phyloP scores from a whole-genome alignment of 257 asterid species.

The Solanum sejunctum region DNA sequence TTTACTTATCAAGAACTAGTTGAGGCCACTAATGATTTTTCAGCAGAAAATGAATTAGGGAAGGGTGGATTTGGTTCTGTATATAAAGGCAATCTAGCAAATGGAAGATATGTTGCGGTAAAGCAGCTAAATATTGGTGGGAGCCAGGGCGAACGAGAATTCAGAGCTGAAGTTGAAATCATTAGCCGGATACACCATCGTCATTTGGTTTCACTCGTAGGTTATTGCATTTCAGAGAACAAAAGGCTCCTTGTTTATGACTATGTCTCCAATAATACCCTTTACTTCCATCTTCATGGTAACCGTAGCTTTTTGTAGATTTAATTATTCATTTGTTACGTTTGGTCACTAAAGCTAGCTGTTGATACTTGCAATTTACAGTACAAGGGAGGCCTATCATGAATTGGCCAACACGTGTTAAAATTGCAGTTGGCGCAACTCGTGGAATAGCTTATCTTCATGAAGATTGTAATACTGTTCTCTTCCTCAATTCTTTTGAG shows the following conservation, averaged over 20 bases:
- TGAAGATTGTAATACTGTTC: conserved; percentile 67
- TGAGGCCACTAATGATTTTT: conserved; percentile 66
- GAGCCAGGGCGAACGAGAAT: conserved; percentile 90
- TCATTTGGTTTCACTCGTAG: conserved; percentile 92
- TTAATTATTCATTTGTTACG: not conserved
- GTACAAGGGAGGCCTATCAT: conserved; percentile 56
- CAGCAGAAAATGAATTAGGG: conserved; percentile 63
- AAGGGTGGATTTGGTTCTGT: conserved; percentile 94
- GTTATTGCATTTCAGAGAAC: conserved; percentile 79
- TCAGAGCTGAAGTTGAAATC: conserved; percentile 90
- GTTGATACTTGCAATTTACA: conserved; percentile 14
- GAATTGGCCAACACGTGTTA: conserved; percentile 80
- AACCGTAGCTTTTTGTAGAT: conserved; percentile 4
- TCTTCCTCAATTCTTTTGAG: not conserved
- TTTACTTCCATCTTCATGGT: conserved; percentile 97
- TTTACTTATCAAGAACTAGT: conserved; percentile 61
- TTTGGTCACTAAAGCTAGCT: not conserved
- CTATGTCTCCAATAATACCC: conserved; percentile 74
- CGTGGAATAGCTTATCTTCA: conserved; percentile 97
- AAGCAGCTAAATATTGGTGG: conserved; percentile 73
- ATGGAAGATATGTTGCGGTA: conserved; percentile 80
- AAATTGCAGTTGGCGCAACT: conserved; percentile 87
- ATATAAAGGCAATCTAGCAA: conserved; percentile 63
- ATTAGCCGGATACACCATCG: conserved; percentile 93
- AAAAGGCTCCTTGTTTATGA: conserved; percentile 81